Evolutionary conservation across 768 basidiomycete species (phyloP).

Genomic region (Tylopilus rubrobrunneus): DNA sequence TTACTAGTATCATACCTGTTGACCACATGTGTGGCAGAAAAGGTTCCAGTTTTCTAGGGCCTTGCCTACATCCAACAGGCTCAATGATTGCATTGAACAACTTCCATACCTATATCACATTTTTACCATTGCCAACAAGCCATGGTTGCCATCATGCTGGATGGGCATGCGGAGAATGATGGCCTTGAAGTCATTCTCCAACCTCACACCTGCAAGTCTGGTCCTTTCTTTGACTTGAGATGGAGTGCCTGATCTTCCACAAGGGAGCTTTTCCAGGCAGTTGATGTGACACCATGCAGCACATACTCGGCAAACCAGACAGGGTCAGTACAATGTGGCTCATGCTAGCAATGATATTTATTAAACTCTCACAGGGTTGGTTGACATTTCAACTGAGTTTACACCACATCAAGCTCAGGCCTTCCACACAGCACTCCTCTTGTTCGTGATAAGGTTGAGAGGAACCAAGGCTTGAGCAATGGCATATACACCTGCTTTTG

Average conservation of each 20-base stretch:
- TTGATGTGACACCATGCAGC: neutral
- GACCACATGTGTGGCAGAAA: no score
- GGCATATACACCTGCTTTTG: no score
- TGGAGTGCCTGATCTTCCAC: neutral
- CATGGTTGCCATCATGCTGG: neutral
- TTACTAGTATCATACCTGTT: no score
- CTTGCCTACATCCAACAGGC: no score
- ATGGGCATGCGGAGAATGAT: neutral
- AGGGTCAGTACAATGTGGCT: neutral
- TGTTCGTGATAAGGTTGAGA: no score
- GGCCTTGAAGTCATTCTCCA: neutral
- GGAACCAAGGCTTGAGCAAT: no score
- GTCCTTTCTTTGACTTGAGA: neutral
- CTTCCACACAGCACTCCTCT: no score
- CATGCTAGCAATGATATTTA: neutral
- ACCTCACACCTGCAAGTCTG: neutral
- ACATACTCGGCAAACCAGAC: neutral
- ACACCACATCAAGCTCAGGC: no score
- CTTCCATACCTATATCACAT: neutral
- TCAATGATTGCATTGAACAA: neutral
- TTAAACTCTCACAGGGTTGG: no score
- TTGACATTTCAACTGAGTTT: no score
- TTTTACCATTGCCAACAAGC: neutral
- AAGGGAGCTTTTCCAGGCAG: neutral
- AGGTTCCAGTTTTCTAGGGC: no score